These are phyloP conservation scores for Lathyrus oleraceus DNA, from an alignment of 306 rosid genomes.

Conservation along the genomic window DNA sequence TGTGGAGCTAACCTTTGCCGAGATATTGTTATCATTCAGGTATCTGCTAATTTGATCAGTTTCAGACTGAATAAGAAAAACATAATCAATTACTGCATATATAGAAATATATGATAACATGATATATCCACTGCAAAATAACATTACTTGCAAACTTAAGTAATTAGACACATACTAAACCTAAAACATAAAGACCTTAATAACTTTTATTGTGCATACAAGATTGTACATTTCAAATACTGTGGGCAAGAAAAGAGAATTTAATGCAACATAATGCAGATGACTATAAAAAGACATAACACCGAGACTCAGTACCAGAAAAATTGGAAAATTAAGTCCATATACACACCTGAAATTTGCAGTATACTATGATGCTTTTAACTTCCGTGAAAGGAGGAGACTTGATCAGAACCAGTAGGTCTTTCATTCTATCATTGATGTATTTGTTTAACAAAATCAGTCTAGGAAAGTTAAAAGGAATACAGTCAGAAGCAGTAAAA, in stretches of 20 bases:
- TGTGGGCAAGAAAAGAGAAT: constrained; percentile 13
- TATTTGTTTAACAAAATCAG: constrained; percentile 30
- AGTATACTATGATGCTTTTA: constrained; percentile 84
- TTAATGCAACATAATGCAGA: constrained; percentile 16
- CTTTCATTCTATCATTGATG: constrained; percentile 65
- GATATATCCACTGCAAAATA: constrained; percentile 25
- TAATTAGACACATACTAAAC: constrained; percentile 30
- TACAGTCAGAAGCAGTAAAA: constrained; percentile 1
- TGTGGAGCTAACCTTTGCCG: constrained; percentile 73
- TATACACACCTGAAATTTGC: constrained; percentile 85
- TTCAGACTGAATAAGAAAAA: constrained; percentile 62
- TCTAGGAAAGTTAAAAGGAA: neutral
- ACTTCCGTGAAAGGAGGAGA: constrained; percentile 71
- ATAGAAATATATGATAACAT: neutral
- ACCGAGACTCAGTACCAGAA: constrained; percentile 19
- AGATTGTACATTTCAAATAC: constrained; percentile 28
- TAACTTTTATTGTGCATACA: constrained; percentile 16
- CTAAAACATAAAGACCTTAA: constrained; percentile 15
- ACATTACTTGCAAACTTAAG: constrained; percentile 12
- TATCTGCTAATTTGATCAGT: constrained; percentile 72
- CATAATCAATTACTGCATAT: constrained; percentile 27
- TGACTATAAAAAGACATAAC: constrained; percentile 14
- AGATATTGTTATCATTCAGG: constrained; percentile 67
- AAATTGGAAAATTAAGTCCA: constrained; percentile 27
- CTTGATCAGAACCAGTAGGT: constrained; percentile 68